These are phyloP conservation scores for Xylaria bambusicola DNA, from an alignment of 495 filamentous ascomycete genomes.

Conservation along the genomic window DNA sequence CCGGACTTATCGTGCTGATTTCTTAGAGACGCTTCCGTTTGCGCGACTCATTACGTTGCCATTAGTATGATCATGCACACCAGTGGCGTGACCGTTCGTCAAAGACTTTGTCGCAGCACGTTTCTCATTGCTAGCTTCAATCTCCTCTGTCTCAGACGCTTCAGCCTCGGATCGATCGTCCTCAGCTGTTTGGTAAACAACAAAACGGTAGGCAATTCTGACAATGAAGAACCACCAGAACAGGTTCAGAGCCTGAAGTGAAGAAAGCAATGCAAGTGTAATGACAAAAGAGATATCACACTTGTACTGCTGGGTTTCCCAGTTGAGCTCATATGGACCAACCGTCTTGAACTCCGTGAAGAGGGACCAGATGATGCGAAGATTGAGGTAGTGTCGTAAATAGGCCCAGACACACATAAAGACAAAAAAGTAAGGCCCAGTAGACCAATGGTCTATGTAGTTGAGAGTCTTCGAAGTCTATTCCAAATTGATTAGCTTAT, in stretches of 20 bases:
- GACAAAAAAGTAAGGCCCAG: slow-evolving; percentile 76
- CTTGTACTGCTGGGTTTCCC: slow-evolving; percentile 84
- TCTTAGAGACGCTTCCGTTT: slow-evolving; percentile 23
- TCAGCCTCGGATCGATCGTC: slow-evolving; percentile 56
- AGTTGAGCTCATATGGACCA: slow-evolving; percentile 84
- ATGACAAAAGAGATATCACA: slow-evolving; percentile 74
- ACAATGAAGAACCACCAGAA: slow-evolving; percentile 88
- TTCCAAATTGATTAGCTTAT: slow-evolving; percentile 12
- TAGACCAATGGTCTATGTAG: slow-evolving; percentile 79
- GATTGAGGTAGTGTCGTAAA: slow-evolving; percentile 86
- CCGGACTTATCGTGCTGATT: background rate
- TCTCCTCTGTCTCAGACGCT: slow-evolving; percentile 48
- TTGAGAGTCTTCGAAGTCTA: slow-evolving; percentile 93
- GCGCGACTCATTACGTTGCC: slow-evolving; percentile 23
- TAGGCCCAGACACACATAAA: slow-evolving; percentile 92
- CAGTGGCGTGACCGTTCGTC: slow-evolving; percentile 25
- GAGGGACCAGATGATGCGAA: slow-evolving; percentile 81
- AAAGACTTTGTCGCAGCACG: slow-evolving; percentile 17
- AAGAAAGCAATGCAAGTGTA: slow-evolving; percentile 67
- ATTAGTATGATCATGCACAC: slow-evolving; percentile 22
- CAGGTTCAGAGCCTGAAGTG: slow-evolving; percentile 77
- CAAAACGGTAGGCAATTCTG: slow-evolving; percentile 64
- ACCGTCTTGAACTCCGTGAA: slow-evolving; percentile 87
- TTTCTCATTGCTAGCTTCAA: slow-evolving; percentile 32
- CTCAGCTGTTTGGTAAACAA: slow-evolving; percentile 47